Percentiles rank a stretch among this genome's conserved stretches.
These are phyloP conservation scores for Nigrograna mackinnonii DNA, from an alignment of 2,329 filamentous ascomycete genomes.

Conservation along the genomic window DNA sequence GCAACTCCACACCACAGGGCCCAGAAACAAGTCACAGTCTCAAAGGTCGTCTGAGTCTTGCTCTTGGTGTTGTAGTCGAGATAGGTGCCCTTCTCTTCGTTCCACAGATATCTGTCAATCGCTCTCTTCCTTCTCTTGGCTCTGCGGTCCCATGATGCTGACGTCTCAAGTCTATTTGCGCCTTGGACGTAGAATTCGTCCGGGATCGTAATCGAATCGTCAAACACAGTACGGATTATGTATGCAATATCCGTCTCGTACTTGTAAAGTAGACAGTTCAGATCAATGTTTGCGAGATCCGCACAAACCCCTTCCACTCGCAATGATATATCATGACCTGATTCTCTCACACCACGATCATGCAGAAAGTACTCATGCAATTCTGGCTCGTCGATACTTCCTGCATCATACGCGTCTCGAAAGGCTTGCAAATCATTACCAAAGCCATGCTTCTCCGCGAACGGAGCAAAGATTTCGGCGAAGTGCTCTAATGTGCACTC, in stretches of 20 bases:
- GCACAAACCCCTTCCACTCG: conserved; percentile 75
- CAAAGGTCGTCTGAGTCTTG: conserved; percentile 68
- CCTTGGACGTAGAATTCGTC: conserved; percentile 73
- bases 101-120: conserved; percentile 90
- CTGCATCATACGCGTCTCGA: conserved; percentile 71
- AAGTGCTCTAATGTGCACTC: conserved; percentile 87
- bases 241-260: conserved; percentile 89
- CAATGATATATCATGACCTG: conserved; percentile 91
- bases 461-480: conserved; percentile 75
- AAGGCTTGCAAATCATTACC: conserved; percentile 62
- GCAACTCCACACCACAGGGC: conserved; percentile 88
- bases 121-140: conserved; percentile 78
- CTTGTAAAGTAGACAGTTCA: conserved; percentile 86
- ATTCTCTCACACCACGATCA: conserved; percentile 88
- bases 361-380: conserved; percentile 87
- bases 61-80: conserved; percentile 87
- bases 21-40: conserved; percentile 90
- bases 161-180: conserved; percentile 75
- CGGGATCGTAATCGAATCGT: conserved; percentile 75
- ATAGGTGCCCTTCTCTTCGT: conserved; percentile 86
- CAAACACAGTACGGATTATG: conserved; percentile 78
- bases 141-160: conserved; percentile 77
- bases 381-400: conserved; percentile 76
- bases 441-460: conserved; percentile 78
- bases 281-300: conserved; percentile 87